Evolutionary conservation across 1,284 basidiomycete species (phyloP), one percentile per base, ranked within the genome.

Genomic region (Marasmius fiardii): DNA sequence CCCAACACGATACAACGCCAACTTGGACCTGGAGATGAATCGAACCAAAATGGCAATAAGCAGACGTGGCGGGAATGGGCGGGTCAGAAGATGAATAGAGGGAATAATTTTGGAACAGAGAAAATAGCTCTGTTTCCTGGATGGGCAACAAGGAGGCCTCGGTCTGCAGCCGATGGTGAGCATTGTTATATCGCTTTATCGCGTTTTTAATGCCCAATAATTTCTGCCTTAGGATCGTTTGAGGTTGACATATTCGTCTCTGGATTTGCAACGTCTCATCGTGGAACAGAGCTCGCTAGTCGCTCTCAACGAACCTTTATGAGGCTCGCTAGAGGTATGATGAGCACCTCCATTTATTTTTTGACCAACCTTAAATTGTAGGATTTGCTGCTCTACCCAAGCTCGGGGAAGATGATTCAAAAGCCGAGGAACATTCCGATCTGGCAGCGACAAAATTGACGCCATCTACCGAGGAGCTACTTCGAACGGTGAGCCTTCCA

Each of bases 281-380:
- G 83, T 35, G 76, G 81, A 2, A 78, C 82, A 2, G 85, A 86
- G 52, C 75, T 78, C 52, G 80, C 83, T 1, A 87, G 84, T 48
- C 82, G 90, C 4, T 85, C 89, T 1, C 91, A 93, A 58, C 78
- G 80, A 12, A 83, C 89, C 0, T 90, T 94, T 62, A 76, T 93
- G 56, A 78, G 80, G 20, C 70, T 94, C 41, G 92, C 92, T 7
- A 89, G 85, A 77, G 78, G 92, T 92, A 64, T 39, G 75, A n/a
- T 41, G 7, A 41, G 37, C 50, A 20, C 28, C 52, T 39, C 54
- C n/a, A 31, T 39, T 41, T 23, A 56, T 53, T 37, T 39, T 52
- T 50, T n/a, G 21, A 55, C 24, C 47, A 33, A 37, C 41, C 24
- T 18, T 58, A 16, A 6, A 16, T 12, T 43, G 34, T 56, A 89